These are phyloP conservation scores for Plenodomus biglobosus DNA, from an alignment of 2,329 filamentous ascomycete genomes.

Conservation along the genomic window DNA sequence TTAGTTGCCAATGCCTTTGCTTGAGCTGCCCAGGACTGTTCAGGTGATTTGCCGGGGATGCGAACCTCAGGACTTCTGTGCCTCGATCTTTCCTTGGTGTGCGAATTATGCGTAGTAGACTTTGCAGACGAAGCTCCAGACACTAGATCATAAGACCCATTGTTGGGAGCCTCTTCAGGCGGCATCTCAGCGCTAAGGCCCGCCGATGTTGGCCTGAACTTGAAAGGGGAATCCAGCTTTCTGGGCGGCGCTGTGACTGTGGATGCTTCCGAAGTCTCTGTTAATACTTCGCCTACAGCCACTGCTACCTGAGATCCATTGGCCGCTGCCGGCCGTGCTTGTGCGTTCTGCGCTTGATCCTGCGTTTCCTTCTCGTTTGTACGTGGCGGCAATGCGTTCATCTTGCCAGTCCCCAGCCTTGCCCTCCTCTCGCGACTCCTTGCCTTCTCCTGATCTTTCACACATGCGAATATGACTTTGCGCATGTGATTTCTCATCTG, in stretches of 20 bases:
- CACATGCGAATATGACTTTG: conserved; percentile 64
- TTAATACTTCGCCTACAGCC: neutral
- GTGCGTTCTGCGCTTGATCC: neutral
- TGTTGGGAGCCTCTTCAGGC: neutral
- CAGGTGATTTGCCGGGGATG: conserved; percentile 2
- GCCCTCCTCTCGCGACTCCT: conserved; percentile 15
- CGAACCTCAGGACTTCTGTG: conserved; percentile 11
- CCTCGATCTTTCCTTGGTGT: neutral
- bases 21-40: neutral
- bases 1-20: neutral
- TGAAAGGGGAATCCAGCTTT: conserved; percentile 17
- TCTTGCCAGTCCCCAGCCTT: conserved; percentile 1
- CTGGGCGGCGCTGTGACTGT: neutral
- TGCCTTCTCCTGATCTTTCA: conserved; percentile 49
- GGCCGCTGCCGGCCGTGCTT: neutral
- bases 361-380: neutral
- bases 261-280: neutral
- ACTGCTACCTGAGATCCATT: neutral
- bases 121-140: too few relatives aligned
- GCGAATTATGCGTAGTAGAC: too few relatives aligned
- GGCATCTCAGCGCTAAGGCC: neutral
- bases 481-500: conserved; percentile 67
- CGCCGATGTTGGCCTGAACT: neutral
- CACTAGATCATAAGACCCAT: conserved; percentile 4
- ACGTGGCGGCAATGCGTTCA: neutral